These are phyloP conservation scores for Incumbomyces delicatus DNA, from an alignment of 2,329 filamentous ascomycete species.

Conservation along the genomic window DNA sequence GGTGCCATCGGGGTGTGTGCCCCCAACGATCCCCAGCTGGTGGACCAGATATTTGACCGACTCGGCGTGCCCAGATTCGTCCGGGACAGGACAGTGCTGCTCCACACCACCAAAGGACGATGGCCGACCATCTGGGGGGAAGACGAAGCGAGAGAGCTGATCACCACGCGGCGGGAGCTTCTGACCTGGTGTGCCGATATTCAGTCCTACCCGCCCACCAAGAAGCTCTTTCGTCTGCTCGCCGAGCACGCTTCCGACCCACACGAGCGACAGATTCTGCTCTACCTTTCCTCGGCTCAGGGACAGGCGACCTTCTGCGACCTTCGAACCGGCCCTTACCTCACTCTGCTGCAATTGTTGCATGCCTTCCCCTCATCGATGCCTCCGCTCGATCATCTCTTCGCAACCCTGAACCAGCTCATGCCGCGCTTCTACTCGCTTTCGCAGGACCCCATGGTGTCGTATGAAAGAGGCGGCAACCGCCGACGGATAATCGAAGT, in stretches of 20 bases:
- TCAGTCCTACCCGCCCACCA: slow-evolving; percentile 84
- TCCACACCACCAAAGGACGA: slow-evolving; percentile 70
- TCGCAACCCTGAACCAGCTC: slow-evolving; percentile 71
- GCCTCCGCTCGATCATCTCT: slow-evolving; percentile 71
- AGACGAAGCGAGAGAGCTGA: slow-evolving; percentile 70
- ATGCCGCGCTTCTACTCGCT: slow-evolving; percentile 99
- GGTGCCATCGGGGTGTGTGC: slow-evolving; percentile 90
- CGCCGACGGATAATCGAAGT: slow-evolving; percentile 80
- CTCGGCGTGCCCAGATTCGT: slow-evolving; percentile 72
- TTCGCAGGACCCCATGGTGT: slow-evolving; percentile 86
- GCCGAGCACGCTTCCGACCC: slow-evolving; percentile 72
- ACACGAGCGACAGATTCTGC: slow-evolving; percentile 80
- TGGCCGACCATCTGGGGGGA: slow-evolving; percentile 99
- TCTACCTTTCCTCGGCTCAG: slow-evolving; percentile 77
- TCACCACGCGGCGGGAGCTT: slow-evolving; percentile 83
- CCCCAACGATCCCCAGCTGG: slow-evolving; percentile 65
- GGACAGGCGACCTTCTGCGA: slow-evolving; percentile 91
- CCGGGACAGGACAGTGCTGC: slow-evolving; percentile 69
- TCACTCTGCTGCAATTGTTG: slow-evolving; percentile 77
- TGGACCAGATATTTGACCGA: slow-evolving; percentile 75
- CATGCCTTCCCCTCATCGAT: slow-evolving; percentile 85
- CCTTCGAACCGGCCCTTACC: slow-evolving; percentile 76
- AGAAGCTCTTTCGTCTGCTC: slow-evolving; percentile 71
- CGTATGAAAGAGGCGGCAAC: slow-evolving; percentile 57
- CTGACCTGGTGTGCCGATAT: slow-evolving; percentile 93